A percentile compares a stretch with the other conserved stretches of the same genome.
phyloP scores from a whole-genome alignment of 805 yeast genomes.

The Grigorovia jiainica region DNA sequence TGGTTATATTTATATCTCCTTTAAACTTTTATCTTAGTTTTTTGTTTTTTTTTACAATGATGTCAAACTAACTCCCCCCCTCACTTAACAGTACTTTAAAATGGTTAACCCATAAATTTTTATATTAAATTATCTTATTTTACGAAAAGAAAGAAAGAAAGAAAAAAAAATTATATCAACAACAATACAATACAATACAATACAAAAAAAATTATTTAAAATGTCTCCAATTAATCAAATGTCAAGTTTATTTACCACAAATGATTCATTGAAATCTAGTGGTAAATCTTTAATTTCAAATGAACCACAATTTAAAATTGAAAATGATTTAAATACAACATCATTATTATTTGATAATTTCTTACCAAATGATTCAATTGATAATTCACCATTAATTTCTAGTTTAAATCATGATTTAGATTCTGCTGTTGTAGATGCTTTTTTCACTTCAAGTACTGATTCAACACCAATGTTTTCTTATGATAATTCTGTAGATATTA shows the following conservation, averaged over 20 bases:
- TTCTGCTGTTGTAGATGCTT: slow-evolving; percentile 56
- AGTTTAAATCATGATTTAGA: slow-evolving; percentile 30
- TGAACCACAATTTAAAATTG: slow-evolving; percentile 15
- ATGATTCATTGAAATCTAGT: slow-evolving; percentile 4
- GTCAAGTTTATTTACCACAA: slow-evolving; percentile 9
- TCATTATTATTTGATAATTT: not conserved
- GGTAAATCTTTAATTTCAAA: not conserved
- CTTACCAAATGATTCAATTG: slow-evolving; percentile 2
- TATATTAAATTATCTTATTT: not conserved
- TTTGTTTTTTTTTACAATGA: not conserved
- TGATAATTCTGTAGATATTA: slow-evolving; percentile 16
- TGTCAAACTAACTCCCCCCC: not conserved
- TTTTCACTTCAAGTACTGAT: slow-evolving; percentile 32
- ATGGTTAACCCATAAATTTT: not conserved
- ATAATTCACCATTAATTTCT: not conserved
- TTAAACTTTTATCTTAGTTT: not conserved
- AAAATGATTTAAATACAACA: slow-evolving; percentile 19
- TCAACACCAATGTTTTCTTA: slow-evolving; percentile 54
- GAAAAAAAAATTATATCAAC: not conserved
- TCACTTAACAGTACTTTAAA: too few relatives aligned
- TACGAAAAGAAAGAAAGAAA: not conserved
- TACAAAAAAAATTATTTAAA: slow-evolving; percentile 1
- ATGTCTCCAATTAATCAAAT: slow-evolving; percentile 12
- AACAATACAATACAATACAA: too few relatives aligned
- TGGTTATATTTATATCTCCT: slow-evolving; percentile 2